A percentile compares a stretch with the other conserved stretches of the same genome.
Conservation (phyloP, 1,139 yeast species). For the Pichia inconspicua region DNA sequence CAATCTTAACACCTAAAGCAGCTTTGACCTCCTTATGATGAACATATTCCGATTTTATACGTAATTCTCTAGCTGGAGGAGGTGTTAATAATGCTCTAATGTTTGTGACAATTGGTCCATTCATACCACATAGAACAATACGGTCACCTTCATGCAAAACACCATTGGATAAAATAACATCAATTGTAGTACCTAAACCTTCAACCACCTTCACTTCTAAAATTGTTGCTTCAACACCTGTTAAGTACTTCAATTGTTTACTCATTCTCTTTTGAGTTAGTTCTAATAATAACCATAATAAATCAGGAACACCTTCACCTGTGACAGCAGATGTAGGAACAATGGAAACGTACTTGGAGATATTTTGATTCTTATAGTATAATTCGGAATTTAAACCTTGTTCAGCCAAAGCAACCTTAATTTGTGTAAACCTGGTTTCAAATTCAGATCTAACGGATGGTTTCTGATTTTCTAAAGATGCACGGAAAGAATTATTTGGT, state of each 20-base stretch:
- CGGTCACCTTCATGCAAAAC: constrained; percentile 90
- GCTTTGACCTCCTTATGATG: constrained; percentile 98
- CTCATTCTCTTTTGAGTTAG: constrained; percentile 98
- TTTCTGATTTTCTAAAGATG: constrained; percentile 74
- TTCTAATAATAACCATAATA: constrained; percentile 90
- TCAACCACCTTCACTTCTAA: constrained; percentile 97
- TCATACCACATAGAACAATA: constrained; percentile 92
- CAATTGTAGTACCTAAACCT: constrained; percentile 98
- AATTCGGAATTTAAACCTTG: constrained; percentile 97
- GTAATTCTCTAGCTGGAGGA: constrained; percentile 92
- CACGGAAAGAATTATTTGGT: constrained; percentile 94
- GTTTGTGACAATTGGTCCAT: constrained; percentile 97
- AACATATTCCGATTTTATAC: constrained; percentile 88
- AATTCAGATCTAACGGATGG: constrained; percentile 87
- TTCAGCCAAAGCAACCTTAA: constrained; percentile 88
- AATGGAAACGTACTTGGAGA: constrained; percentile 87
- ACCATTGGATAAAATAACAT: constrained; percentile 95
- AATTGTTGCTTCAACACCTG: constrained; percentile 90
- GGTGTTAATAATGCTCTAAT: constrained; percentile 95
- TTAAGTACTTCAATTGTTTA: constrained; percentile 92
- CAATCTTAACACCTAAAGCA: constrained; percentile 96
- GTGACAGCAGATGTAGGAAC: constrained; percentile 98
- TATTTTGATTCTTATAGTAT: constrained; percentile 88
- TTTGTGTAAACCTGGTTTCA: constrained; percentile 76
- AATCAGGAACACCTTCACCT: constrained; percentile 99